Evolutionary conservation across 331 rosid genomes (phyloP).

Genomic region (Rhamnella rubrinervis): DNA sequence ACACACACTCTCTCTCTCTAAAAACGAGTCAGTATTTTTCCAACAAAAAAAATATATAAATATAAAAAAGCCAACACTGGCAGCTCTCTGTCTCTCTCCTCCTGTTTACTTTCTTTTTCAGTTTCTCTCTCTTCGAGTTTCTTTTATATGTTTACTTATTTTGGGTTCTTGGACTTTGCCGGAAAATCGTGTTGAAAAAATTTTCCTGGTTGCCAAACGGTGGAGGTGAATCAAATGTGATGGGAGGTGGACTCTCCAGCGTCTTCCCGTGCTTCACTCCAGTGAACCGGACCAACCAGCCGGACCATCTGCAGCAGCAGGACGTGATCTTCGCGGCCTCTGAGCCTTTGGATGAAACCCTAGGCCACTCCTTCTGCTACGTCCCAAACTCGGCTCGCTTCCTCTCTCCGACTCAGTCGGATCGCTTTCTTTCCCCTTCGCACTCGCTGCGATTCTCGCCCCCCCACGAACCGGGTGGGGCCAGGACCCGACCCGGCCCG

Average conservation of each 20-base stretch:
- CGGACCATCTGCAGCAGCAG: conserved; percentile 33
- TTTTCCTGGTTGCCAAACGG: conserved; percentile 46
- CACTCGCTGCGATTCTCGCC: conserved; percentile 87
- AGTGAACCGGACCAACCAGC: conserved; percentile 39
- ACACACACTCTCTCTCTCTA: conserved; percentile 11
- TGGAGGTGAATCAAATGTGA: conserved; percentile 70
- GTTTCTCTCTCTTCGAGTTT: background rate
- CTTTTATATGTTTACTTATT: background rate
- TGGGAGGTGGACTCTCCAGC: conserved; percentile 80
- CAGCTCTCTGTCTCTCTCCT: conserved; percentile 19
- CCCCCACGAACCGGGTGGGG: conserved; percentile 41
- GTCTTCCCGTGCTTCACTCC: conserved; percentile 64
- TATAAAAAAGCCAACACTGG: conserved; percentile 3
- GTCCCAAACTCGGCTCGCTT: conserved; percentile 81
- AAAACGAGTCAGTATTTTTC: conserved; percentile 25
- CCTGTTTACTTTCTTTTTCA: conserved; percentile 21
- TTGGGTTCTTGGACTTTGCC: conserved; percentile 36
- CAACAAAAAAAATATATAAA: conserved; percentile 17
- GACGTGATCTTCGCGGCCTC: conserved; percentile 55
- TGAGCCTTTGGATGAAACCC: conserved; percentile 90
- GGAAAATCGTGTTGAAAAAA: conserved; percentile 34
- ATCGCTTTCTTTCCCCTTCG: conserved; percentile 86
- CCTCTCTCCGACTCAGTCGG: conserved; percentile 71
- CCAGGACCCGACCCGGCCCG: conserved; percentile 48
- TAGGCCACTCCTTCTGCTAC: conserved; percentile 95